Percentiles rank a stretch among this genome's conserved stretches.
Evolutionary conservation across 2,329 filamentous ascomycete species (phyloP).

Genomic region (Macrophomina tecta): DNA sequence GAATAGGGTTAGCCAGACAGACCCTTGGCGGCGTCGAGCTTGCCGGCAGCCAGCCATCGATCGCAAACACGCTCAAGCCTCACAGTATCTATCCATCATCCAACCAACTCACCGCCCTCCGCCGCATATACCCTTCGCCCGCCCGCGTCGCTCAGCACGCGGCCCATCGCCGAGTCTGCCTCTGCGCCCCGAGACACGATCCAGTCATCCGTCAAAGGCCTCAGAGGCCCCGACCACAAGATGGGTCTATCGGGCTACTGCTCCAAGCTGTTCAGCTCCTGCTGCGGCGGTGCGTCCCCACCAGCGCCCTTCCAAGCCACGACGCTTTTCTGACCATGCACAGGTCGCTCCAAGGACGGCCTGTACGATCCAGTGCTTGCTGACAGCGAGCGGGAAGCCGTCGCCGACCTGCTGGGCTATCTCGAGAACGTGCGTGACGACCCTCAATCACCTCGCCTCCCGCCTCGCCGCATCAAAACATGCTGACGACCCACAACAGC

Average conservation of each 20-base stretch:
- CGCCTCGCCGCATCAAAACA: not conserved
- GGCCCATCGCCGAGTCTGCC: constrained; percentile 24
- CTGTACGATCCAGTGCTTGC: constrained; percentile 71
- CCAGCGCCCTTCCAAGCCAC: constrained; percentile 13
- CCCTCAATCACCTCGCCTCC: constrained; percentile 37
- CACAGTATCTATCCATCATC: constrained; percentile 28
- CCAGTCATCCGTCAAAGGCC: constrained; percentile 22
- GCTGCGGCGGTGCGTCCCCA: constrained; percentile 45
- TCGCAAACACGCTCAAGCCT: constrained; percentile 28
- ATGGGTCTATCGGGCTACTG: constrained; percentile 47
- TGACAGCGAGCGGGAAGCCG: constrained; percentile 95
- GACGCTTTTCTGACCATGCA: constrained; percentile 33
- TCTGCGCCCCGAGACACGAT: constrained; percentile 16
- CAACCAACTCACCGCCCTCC: constrained; percentile 29
- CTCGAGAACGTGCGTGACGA: constrained; percentile 82
- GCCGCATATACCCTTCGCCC: constrained; percentile 25
- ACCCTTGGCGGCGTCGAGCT: constrained; percentile 20
- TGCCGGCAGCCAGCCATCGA: constrained; percentile 27
- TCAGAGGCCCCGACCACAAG: constrained; percentile 29
- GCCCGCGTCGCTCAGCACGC: constrained; percentile 25
- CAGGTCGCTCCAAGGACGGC: constrained; percentile 54
- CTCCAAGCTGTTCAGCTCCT: constrained; percentile 44
- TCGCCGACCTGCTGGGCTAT: constrained; percentile 92
- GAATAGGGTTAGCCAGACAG: constrained; percentile 17
- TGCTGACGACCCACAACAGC: constrained; percentile 59